Evolutionary conservation across 2,329 filamentous ascomycete species (phyloP).

Genomic region (Monosporascus cannonballus): DNA sequence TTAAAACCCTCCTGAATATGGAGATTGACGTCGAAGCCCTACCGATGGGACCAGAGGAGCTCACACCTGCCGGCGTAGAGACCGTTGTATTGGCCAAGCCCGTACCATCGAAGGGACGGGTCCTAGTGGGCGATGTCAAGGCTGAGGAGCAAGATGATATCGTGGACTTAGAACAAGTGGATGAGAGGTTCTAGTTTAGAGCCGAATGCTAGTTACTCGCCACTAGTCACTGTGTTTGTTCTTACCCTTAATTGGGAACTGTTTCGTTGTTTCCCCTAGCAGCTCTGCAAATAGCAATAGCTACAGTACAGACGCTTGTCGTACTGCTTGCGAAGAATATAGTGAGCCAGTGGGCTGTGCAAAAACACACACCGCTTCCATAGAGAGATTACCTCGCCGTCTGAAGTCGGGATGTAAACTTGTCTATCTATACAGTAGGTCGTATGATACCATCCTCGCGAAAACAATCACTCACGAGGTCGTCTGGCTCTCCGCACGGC

Average conservation of each 20-base stretch:
- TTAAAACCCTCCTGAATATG: conserved; percentile 67
- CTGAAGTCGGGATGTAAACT: too few relatives aligned
- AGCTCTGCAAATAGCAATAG: not conserved
- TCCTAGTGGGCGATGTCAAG: conserved; percentile 16
- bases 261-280: too few relatives aligned
- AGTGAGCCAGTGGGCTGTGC: too few relatives aligned
- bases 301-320: not conserved
- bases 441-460: too few relatives aligned
- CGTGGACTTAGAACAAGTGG: conserved; percentile 1
- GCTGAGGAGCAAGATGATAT: conserved; percentile 14
- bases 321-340: too few relatives aligned
- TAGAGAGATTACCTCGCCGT: too few relatives aligned
- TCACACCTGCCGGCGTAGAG: conserved; percentile 67
- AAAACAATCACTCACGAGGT: too few relatives aligned
- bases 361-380: too few relatives aligned
- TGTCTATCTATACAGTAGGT: too few relatives aligned
- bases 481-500: too few relatives aligned
- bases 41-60: conserved; percentile 76
- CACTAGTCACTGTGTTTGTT: not conserved
- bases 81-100: conserved; percentile 71
- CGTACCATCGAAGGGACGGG: conserved; percentile 41
- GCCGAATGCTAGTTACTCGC: not conserved
- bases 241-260: too few relatives aligned
- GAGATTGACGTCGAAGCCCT: conserved; percentile 78
- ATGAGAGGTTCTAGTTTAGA: not conserved